Evolutionary conservation across 495 filamentous ascomycete species (phyloP).

Genomic region (Neurospora sp.): DNA sequence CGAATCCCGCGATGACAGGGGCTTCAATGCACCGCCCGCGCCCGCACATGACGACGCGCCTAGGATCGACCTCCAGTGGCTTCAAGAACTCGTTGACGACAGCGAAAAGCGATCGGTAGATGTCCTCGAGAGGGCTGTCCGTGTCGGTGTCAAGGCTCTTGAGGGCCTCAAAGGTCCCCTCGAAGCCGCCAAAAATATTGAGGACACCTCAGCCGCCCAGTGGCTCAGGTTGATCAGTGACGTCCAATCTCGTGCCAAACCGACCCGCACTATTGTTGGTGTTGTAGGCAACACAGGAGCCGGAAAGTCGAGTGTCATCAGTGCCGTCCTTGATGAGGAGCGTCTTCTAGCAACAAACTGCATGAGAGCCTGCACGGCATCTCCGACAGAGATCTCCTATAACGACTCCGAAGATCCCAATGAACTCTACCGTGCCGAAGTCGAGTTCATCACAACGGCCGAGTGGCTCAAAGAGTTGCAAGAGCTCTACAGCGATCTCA

Average conservation of each 20-base stretch:
- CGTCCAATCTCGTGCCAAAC: conserved; percentile 12
- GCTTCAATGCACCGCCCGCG: not conserved
- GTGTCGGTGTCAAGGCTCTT: conserved; percentile 15
- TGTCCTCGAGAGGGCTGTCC: conserved; percentile 22
- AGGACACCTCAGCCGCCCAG: conserved; percentile 8
- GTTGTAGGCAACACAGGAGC: conserved; percentile 52
- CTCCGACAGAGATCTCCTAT: conserved; percentile 56
- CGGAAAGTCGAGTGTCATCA: conserved; percentile 51
- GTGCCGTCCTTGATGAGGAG: conserved; percentile 47
- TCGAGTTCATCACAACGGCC: conserved; percentile 47
- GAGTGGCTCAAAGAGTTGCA: conserved; percentile 52
- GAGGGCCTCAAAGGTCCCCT: conserved; percentile 13
- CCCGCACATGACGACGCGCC: not conserved
- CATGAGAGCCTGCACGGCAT: conserved; percentile 52
- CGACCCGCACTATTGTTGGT: conserved; percentile 39
- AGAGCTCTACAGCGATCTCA: conserved; percentile 42
- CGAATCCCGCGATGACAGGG: not conserved
- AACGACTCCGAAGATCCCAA: conserved; percentile 37
- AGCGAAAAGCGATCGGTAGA: conserved; percentile 3
- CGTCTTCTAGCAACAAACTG: conserved; percentile 29
- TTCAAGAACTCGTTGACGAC: conserved; percentile 11
- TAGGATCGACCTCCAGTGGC: conserved; percentile 1
- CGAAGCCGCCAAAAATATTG: not conserved
- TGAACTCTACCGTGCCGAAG: conserved; percentile 46
- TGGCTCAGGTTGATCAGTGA: conserved; percentile 37